Conservation (phyloP, 2,329 filamentous ascomycete genomes). For the Venturia oleaginea region DNA sequence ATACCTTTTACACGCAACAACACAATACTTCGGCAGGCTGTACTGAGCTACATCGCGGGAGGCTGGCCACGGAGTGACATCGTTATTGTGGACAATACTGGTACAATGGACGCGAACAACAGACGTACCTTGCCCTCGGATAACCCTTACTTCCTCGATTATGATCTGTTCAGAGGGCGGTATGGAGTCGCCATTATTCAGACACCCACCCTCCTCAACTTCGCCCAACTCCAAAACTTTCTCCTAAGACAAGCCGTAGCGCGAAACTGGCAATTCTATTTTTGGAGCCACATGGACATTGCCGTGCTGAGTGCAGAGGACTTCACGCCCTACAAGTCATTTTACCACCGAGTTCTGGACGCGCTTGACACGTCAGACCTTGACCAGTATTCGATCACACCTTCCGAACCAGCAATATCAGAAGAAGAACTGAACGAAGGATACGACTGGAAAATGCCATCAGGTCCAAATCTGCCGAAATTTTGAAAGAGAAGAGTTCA, state of each 20-base stretch:
- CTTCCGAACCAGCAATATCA: conserved; percentile 3
- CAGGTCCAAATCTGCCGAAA: neutral
- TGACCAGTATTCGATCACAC: conserved; percentile 9
- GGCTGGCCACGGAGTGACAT: conserved; percentile 51
- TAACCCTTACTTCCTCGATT: conserved; percentile 50
- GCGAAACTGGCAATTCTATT: conserved; percentile 41
- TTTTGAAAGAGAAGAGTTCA: conserved; percentile 8
- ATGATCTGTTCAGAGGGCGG: conserved; percentile 32
- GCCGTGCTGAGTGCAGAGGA: conserved; percentile 37
- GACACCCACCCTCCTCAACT: conserved; percentile 44
- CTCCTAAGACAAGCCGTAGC: conserved; percentile 39
- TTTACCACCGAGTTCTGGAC: conserved; percentile 24
- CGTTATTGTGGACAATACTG: conserved; percentile 51
- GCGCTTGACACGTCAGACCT: conserved; percentile 13
- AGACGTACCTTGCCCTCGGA: conserved; percentile 40
- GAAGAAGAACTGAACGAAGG: conserved; percentile 6
- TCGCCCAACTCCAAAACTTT: conserved; percentile 49
- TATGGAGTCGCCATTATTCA: conserved; percentile 42
- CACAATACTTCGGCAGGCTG: conserved; percentile 46
- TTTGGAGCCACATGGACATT: conserved; percentile 51
- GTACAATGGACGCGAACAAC: conserved; percentile 46
- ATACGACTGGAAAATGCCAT: conserved; percentile 3
- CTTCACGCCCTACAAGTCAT: conserved; percentile 21
- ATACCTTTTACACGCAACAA: conserved; percentile 52
- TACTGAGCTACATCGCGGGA: conserved; percentile 49